Evolutionary conservation across 371 early-diverging fungal genomes (phyloP).

Genomic region (Syncephalastrum racemosum): DNA sequence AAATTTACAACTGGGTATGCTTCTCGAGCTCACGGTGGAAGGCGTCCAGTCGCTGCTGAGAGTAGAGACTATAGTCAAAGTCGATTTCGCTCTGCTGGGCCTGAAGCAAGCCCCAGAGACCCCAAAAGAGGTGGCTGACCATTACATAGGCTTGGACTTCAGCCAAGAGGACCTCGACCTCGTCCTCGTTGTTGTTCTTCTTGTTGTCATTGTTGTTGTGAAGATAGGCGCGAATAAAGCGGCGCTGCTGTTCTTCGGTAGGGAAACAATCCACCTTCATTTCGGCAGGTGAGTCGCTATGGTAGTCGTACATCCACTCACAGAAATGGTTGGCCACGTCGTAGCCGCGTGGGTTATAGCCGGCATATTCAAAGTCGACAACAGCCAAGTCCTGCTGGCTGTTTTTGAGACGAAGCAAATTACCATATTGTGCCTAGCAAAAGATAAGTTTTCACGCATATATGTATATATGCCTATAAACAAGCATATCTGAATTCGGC

Average conservation of each 20-base stretch:
- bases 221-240: slow-evolving; percentile 72
- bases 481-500: neutral
- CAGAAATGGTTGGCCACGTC: slow-evolving; percentile 91
- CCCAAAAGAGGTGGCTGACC: slow-evolving; percentile 77
- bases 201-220: slow-evolving; percentile 19
- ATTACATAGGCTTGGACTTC: slow-evolving; percentile 57
- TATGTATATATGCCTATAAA: neutral
- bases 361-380: slow-evolving; percentile 87
- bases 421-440: slow-evolving; percentile 33
- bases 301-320: slow-evolving; percentile 89
- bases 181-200: slow-evolving; percentile 22
- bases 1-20: slow-evolving; percentile 13
- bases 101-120: slow-evolving; percentile 83
- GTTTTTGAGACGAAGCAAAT: slow-evolving; percentile 30
- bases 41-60: slow-evolving; percentile 61
- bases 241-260: slow-evolving; percentile 52
- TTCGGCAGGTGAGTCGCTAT: slow-evolving; percentile 57
- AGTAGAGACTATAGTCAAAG: slow-evolving; percentile 78
- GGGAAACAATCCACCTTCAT: slow-evolving; percentile 58
- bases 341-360: slow-evolving; percentile 81
- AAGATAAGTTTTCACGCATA: neutral
- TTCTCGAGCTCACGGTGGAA: slow-evolving; percentile 41
- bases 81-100: slow-evolving; percentile 76
- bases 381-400: slow-evolving; percentile 27
- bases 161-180: slow-evolving; percentile 27